Percentiles rank a stretch among this genome's conserved stretches.
Evolutionary conservation across 169 alveolate species (phyloP).

Genomic region (Perkinsus chesapeaki): DNA sequence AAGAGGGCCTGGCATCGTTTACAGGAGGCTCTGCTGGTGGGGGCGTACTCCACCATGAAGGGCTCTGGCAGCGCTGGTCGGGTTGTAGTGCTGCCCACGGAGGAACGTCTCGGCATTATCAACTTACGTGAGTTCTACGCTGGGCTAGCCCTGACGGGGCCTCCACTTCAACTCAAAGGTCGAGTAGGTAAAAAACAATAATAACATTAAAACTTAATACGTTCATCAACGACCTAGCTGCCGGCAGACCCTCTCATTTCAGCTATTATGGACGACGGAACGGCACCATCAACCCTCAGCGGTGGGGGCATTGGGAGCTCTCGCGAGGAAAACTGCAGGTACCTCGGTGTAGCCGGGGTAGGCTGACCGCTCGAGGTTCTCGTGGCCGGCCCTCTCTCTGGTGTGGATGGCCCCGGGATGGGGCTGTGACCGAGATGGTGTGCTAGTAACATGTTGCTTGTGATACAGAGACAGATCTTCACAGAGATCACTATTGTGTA

Average conservation of each 20-base stretch:
- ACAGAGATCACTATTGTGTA: neutral
- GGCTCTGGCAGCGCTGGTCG: neutral
- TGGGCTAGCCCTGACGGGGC: too few relatives aligned
- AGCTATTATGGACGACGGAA: neutral
- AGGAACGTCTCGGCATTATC: neutral
- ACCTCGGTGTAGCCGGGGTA: neutral
- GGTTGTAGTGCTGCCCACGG: neutral
- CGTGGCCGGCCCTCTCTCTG: neutral
- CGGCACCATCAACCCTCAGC: neutral
- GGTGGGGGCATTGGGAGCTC: neutral
- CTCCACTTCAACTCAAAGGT: too few relatives aligned
- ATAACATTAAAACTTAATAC: neutral
- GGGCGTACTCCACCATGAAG: neutral
- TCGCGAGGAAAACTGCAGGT: neutral
- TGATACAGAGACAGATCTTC: neutral
- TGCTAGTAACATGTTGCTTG: neutral
- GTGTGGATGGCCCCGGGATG: neutral
- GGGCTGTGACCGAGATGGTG: neutral
- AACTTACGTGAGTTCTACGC: too few relatives aligned
- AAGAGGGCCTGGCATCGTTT: neutral
- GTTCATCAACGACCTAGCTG: neutral
- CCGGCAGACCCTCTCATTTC: neutral
- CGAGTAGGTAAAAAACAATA: neutral
- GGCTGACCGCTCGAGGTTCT: neutral
- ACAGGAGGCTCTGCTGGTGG: neutral